Conservation (phyloP, 2,329 filamentous ascomycete species). For the Penicillium sp. region DNA sequence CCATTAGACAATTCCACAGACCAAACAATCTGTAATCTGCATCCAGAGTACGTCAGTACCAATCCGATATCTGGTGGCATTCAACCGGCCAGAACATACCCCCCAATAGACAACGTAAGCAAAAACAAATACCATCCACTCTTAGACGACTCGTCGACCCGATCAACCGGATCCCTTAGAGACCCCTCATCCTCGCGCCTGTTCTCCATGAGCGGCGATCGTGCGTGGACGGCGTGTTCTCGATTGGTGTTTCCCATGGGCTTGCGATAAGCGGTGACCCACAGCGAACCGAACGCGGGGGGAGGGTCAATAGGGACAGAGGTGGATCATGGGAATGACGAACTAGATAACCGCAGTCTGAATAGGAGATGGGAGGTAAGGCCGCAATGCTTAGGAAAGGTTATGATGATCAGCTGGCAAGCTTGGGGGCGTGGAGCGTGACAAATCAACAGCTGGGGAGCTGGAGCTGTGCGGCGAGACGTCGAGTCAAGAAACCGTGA, state of each 20-base stretch:
- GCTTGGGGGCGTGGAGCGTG: not conserved
- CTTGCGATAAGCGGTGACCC: conserved; percentile 7
- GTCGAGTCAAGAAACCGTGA: conserved; percentile 2
- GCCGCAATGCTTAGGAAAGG: not conserved
- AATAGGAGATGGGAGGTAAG: not conserved
- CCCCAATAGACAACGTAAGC: conserved; percentile 81
- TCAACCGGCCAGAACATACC: conserved; percentile 40
- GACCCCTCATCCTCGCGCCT: conserved; percentile 9
- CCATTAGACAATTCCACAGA: conserved; percentile 92
- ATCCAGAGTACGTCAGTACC: conserved; percentile 10
- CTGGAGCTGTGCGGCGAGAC: not conserved
- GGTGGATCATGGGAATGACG: not conserved
- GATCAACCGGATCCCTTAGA: conserved; percentile 31
- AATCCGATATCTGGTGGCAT: not conserved
- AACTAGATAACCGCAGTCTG: no score
- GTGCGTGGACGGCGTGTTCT: conserved; percentile 18
- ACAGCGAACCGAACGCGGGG: not conserved
- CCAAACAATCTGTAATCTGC: conserved; percentile 85
- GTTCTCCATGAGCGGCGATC: conserved; percentile 31
- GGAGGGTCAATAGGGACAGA: not conserved
- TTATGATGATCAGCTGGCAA: not conserved
- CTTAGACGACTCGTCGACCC: conserved; percentile 61
- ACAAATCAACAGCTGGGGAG: conserved; percentile 2
- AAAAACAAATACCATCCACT: conserved; percentile 82
- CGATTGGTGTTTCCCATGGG: conserved; percentile 1